Conservation (phyloP, 129 eudicot species). For the Glebionis coronaria region DNA sequence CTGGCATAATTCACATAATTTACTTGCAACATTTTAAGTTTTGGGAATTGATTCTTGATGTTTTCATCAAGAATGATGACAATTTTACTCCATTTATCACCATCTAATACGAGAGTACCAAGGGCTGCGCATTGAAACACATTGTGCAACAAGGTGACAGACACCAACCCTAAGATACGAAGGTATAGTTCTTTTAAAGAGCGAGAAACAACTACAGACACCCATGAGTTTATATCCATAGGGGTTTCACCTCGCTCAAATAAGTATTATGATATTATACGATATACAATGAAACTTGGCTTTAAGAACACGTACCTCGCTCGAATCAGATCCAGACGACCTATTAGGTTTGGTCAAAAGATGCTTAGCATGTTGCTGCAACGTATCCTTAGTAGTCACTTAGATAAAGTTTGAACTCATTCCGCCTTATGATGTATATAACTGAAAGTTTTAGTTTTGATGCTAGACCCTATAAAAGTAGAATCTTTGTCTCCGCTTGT, state of each 20-base stretch:
- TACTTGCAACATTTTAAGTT: not conserved
- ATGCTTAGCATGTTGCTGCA: too few relatives aligned
- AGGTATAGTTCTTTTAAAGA: not conserved
- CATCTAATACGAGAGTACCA: not conserved
- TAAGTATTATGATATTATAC: too few relatives aligned
- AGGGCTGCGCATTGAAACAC: not conserved
- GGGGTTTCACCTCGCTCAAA: constrained; percentile 2
- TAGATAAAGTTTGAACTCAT: too few relatives aligned
- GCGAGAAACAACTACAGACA: not conserved
- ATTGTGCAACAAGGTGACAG: not conserved
- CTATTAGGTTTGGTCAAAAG: too few relatives aligned
- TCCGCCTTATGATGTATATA: too few relatives aligned
- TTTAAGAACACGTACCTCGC: too few relatives aligned
- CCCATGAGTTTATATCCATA: not conserved
- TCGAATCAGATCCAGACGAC: too few relatives aligned
- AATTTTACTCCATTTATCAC: not conserved
- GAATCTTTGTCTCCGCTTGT: too few relatives aligned
- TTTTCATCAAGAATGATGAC: not conserved
- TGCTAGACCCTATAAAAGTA: too few relatives aligned
- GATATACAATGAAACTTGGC: too few relatives aligned
- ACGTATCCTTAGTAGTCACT: too few relatives aligned
- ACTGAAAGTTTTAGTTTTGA: too few relatives aligned
- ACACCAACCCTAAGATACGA: not conserved
- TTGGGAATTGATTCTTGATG: not conserved
- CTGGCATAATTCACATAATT: not conserved